These are phyloP conservation scores for Sugiyamaella castrensis DNA, from an alignment of 1,139 yeast species.

Conservation along the genomic window DNA sequence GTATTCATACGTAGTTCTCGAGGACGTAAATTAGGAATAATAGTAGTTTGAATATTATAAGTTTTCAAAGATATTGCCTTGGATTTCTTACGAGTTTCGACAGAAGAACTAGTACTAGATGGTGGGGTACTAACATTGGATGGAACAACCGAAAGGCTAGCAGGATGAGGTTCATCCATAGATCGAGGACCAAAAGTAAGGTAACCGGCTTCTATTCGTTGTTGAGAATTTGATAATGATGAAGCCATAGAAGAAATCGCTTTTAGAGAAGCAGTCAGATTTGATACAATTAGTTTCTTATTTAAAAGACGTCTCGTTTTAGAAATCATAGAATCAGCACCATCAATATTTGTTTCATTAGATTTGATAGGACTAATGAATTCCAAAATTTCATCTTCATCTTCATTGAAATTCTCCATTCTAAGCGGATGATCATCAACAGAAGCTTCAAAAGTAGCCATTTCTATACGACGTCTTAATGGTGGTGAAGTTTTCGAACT, in stretches of 20 bases:
- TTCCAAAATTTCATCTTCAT: slow-evolving; percentile 1
- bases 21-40: slow-evolving; percentile 32
- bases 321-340: slow-evolving; percentile 3
- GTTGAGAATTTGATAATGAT: slow-evolving; percentile 29
- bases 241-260: slow-evolving; percentile 31
- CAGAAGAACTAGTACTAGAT: slow-evolving; percentile 1
- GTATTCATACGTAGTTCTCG: slow-evolving; percentile 39
- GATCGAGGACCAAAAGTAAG: slow-evolving; percentile 32
- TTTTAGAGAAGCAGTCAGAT: slow-evolving; percentile 29
- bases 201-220: slow-evolving; percentile 23
- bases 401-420: slow-evolving; percentile 2
- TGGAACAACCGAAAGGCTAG: slow-evolving; percentile 11
- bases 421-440: slow-evolving; percentile 19
- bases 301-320: slow-evolving; percentile 10
- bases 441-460: slow-evolving; percentile 12
- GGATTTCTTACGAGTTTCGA: slow-evolving; percentile 7
- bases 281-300: slow-evolving; percentile 26
- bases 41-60: slow-evolving; percentile 33
- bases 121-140: neutral
- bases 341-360: no score
- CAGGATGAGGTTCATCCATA: slow-evolving; percentile 33
- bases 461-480: slow-evolving; percentile 12
- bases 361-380: neutral
- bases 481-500: neutral
- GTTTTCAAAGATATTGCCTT: slow-evolving; percentile 32